Evolutionary conservation across 1,284 basidiomycete genomes (phyloP).

Genomic region (Ustilago loliicola): DNA sequence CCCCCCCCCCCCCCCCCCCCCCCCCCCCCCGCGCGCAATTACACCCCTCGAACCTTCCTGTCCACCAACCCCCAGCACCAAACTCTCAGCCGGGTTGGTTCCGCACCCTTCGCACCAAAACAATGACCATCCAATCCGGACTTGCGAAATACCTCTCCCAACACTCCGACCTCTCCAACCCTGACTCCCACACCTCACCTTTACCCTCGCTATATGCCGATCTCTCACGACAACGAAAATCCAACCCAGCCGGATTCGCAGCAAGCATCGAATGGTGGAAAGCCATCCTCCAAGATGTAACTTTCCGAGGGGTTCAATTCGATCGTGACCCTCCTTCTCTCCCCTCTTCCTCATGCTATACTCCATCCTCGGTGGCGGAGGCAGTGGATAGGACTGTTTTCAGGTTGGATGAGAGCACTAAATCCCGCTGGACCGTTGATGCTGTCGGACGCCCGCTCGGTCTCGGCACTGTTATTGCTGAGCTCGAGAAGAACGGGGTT

Average conservation of each 20-base stretch:
- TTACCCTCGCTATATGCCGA: conserved; percentile 89
- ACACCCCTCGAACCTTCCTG: too few relatives aligned
- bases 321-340: background rate
- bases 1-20: too few relatives aligned
- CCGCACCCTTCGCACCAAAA: background rate
- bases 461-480: conserved; percentile 79
- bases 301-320: conserved; percentile 67
- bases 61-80: background rate
- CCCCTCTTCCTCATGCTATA: background rate
- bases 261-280: conserved; percentile 91
- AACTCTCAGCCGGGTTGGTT: background rate
- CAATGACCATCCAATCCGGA: background rate
- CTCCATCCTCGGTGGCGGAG: too few relatives aligned
- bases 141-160: conserved; percentile 35
- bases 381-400: conserved; percentile 72
- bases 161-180: conserved; percentile 37
- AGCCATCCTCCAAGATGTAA: conserved; percentile 77
- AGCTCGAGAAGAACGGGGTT: conserved; percentile 52
- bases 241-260: conserved; percentile 85
- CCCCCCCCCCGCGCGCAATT: too few relatives aligned
- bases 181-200: conserved; percentile 38
- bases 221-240: conserved; percentile 83
- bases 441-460: conserved; percentile 83
- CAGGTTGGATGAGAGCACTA: conserved; percentile 73
- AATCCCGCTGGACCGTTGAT: conserved; percentile 43